Base-by-base conservation (phyloP, 2,329 filamentous ascomycete genomes). In the Xylaria sp. region DNA sequence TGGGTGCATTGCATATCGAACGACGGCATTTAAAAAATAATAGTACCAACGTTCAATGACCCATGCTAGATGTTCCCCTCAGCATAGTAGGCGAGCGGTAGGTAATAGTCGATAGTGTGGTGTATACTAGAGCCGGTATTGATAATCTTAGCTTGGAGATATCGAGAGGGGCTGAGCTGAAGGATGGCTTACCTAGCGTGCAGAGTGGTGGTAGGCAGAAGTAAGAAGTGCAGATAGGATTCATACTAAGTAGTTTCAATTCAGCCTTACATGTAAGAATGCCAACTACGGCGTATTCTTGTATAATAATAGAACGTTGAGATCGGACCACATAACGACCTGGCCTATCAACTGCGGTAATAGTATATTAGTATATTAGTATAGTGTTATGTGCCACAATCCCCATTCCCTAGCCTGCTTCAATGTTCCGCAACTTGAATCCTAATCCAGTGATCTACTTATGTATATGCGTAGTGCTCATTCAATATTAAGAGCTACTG, bases 271-370 rank as follows among this genome's bases (percentile, higher is more conserved):
- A 37, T 32, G 27, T 13, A 35, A 35, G 48, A 23, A 12, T 5
- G 25, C 21, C 21, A 13, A 48, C 44, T 48, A 25, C 44, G 37
- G 23, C 32, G 53, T 42, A 63, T 32, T 25, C 23, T 21, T 32
- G 60, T 64, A 64, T 68, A 68, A 65, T 68, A 55, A 68, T 65
- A 68, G 65, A 65, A 67, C 27, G 23, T 42, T 48, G 27, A 58
- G 47, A 25, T 60, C 48, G 48, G 60, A 37, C 21, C 29, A 25
- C 29, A 60, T 13, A 21, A 25, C 27, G 10, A 13, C 12, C 21
- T 37, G 12, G 13, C 35, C 35, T 57, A 57, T 42, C 21, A n/a
- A 40, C 23, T n/a, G n/a, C 9, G 32, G 9, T 21, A n/a, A 6
- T 47, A 47, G n/a, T 3, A 6, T 47, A 47, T 9, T 3, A 6